Evolutionary conservation across 2,329 filamentous ascomycete species (phyloP), one percentile per base, ranked within the genome.

Genomic region (Onygena corvina): DNA sequence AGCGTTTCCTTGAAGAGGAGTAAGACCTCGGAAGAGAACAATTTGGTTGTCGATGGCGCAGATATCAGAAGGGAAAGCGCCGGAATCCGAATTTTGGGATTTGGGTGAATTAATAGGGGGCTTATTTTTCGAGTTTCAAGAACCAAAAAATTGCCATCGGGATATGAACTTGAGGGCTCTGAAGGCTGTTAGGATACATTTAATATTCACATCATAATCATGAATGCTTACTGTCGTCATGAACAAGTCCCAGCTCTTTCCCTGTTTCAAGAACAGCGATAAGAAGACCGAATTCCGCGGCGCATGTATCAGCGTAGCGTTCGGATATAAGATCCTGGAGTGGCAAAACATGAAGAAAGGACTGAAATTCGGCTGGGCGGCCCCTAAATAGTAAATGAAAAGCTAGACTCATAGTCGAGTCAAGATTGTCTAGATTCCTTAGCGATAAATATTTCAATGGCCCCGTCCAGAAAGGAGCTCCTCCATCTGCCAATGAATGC

Each of bases 31-130:
- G 67, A 59, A 0, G 81, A 81, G 47, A 93, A 81, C 1, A 87
- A 83, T 47, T 79, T 80, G 2, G 84, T 87, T 0, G 82, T 82
- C 1, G 84, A 79, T 7, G 81, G 79, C 0, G 86, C 90, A 7
- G 82, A 81, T 9, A 87, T 78, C 5, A 94, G 74, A 9, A 95
- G 75, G 23, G 86, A 86, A 31, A 95, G 75, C 0, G 86, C 86
- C n/a, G 88, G 77, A 20, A 88, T 77, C 23, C 88, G 80, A 47
- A 90, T 81, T 54, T 79, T 72, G 57, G 79, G 70, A 58, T 78
- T 78, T 35, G 72, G 72, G 65, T 69, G 65, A 42, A 64, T 59
- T 14, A 71, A 56, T 29, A 70, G 67, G 12, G 62, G 60, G 12
- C 63, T 61, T 29, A 69, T 59, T 3, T 62, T 53, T 35, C 61